These are phyloP conservation scores for Globisporangium barbulae DNA, from an alignment of 352 stramenopile genomes.

Conservation along the genomic window DNA sequence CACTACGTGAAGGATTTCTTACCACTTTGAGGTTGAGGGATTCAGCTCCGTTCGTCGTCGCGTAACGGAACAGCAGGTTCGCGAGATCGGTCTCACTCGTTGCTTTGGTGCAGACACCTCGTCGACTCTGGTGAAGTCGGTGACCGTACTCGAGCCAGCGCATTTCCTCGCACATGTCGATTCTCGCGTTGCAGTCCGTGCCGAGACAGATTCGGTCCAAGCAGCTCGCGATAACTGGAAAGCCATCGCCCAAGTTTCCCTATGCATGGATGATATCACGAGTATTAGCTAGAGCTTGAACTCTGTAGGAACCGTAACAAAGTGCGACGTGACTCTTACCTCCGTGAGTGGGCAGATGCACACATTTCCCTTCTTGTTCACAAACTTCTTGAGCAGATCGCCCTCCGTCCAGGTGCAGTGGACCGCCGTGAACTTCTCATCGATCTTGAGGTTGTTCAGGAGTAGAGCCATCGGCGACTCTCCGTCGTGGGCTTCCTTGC, in stretches of 20 bases:
- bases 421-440: conserved; percentile 74
- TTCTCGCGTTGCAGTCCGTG: conserved; percentile 75
- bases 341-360: conserved; percentile 77
- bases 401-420: conserved; percentile 74
- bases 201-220: conserved; percentile 63
- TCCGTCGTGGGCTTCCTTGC: conserved; percentile 49
- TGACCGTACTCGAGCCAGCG: conserved; percentile 78
- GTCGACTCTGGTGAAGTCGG: conserved; percentile 56
- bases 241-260: conserved; percentile 70
- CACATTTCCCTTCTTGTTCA: conserved; percentile 59
- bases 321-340: conserved; percentile 14
- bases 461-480: conserved; percentile 66
- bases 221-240: conserved; percentile 65
- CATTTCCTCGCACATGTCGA: conserved; percentile 86
- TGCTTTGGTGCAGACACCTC: conserved; percentile 58
- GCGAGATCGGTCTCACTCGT: conserved; percentile 53
- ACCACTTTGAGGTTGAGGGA: conserved; percentile 72
- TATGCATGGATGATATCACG: conserved; percentile 6
- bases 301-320: not conserved
- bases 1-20: conserved; percentile 8
- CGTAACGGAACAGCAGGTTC: conserved; percentile 64
- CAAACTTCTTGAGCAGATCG: conserved; percentile 50
- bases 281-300: not conserved
- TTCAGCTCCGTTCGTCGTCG: conserved; percentile 58
- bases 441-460: conserved; percentile 60